These are phyloP conservation scores for Flammula alnicola DNA, from an alignment of 1,284 basidiomycete genomes.

Conservation along the genomic window DNA sequence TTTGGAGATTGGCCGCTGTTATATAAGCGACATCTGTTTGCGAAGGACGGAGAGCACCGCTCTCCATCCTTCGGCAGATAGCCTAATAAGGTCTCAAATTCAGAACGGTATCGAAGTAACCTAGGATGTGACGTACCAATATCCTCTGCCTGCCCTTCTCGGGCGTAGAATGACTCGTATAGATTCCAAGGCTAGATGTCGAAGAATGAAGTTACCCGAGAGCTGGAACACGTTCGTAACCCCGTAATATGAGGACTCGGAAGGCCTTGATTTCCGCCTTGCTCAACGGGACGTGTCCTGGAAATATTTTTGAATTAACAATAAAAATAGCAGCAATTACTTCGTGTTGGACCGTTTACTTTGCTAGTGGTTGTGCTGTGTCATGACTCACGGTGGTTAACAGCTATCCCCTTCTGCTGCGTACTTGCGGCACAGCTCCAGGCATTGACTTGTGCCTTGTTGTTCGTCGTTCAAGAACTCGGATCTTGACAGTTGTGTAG, in stretches of 20 bases:
- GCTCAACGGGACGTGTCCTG: not conserved
- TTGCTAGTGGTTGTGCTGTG: not conserved
- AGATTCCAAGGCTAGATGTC: not conserved
- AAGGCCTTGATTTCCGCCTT: conserved; percentile 5
- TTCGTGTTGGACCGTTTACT: not conserved
- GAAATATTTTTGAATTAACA: not conserved
- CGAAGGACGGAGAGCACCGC: conserved; percentile 18
- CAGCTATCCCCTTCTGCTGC: too few species aligned
- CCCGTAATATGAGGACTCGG: conserved; percentile 7
- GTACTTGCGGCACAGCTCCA: not conserved
- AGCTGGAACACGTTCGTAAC: conserved; percentile 2
- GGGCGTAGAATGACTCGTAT: conserved; percentile 12
- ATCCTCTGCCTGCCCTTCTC: conserved; percentile 10
- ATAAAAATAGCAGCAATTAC: not conserved
- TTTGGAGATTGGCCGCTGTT: conserved; percentile 17
- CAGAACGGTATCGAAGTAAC: conserved; percentile 1
- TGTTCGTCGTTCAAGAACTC: not conserved
- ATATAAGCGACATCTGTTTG: conserved; percentile 11
- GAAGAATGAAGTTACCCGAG: conserved; percentile 4
- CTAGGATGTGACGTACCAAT: conserved; percentile 23
- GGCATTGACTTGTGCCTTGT: not conserved
- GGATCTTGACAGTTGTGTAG: not conserved
- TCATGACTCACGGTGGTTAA: not conserved
- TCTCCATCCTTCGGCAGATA: conserved; percentile 23
- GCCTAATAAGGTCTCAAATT: conserved; percentile 7